These are phyloP conservation scores for Kurtzmaniella quercitrusa DNA, from an alignment of 1,139 yeast genomes.

Conservation along the genomic window DNA sequence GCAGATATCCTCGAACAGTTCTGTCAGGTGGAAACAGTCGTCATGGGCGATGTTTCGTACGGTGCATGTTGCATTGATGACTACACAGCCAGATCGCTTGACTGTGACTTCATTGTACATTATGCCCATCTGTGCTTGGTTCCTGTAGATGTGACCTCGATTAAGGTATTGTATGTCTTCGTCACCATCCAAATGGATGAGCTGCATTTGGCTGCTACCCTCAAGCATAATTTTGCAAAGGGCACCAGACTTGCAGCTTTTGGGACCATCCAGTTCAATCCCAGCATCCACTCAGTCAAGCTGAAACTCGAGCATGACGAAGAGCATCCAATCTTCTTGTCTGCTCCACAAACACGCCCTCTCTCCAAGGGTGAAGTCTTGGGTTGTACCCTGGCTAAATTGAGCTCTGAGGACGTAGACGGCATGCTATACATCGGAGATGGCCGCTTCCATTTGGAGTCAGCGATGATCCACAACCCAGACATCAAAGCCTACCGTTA, in stretches of 20 bases:
- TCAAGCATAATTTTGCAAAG: conserved; percentile 61
- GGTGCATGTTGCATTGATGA: conserved; percentile 99
- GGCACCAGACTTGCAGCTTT: conserved; percentile 72
- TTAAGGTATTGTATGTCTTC: conserved; percentile 90
- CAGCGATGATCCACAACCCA: conserved; percentile 97
- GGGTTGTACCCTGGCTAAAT: conserved; percentile 90
- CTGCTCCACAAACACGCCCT: conserved; percentile 91
- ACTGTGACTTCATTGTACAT: conserved; percentile 92
- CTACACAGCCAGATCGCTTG: conserved; percentile 86
- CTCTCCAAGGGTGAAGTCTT: conserved; percentile 92
- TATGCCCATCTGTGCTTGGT: conserved; percentile 97
- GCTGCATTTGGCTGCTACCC: conserved; percentile 70
- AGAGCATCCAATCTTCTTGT: conserved; percentile 54
- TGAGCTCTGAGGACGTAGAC: conserved; percentile 57
- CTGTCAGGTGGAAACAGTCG: conserved; percentile 79
- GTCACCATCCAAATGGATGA: conserved; percentile 91
- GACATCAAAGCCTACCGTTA: conserved; percentile 86
- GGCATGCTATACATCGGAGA: conserved; percentile 94
- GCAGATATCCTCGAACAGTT: conserved; percentile 91
- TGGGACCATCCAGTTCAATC: conserved; percentile 96
- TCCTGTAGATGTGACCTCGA: conserved; percentile 86
- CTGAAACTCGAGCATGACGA: conserved; percentile 49
- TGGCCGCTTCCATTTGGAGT: conserved; percentile 92
- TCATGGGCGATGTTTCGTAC: conserved; percentile 98
- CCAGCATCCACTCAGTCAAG: conserved; percentile 78